Base-by-base conservation (phyloP, 192 early-diverging fungal genomes). In the Coemansia sp. region DNA sequence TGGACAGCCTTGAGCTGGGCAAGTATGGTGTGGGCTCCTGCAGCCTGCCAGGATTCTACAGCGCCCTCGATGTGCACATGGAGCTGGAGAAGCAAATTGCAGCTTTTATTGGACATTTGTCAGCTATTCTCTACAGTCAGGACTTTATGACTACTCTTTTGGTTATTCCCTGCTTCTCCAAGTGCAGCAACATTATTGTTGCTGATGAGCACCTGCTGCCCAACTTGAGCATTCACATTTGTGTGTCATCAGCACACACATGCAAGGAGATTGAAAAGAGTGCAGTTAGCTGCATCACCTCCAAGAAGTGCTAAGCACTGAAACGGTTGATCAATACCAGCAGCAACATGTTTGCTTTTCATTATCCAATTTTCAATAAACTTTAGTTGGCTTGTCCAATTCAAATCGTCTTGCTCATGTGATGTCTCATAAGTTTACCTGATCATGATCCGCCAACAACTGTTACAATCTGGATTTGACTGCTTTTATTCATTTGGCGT, bases 11-110 rank as follows among this genome's bases (percentile, higher is more conserved):
- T 2, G 61, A 83, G 4, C 86, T 91, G 49, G 91, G 87, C 72
- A 91, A 92, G 67, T 97, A 98, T 70, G 96, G 96, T 47, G 93
- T 98, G 37, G 96, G 96, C 15, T 89, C 94, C 9, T 98, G 96
- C 72, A 94, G 95, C 5, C 94, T 94, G 7, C 92, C 92, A 1
- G 95, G 94, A 15, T 96, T 98, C 69, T 98, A 96, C 66, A 94
- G 94, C 51, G 95, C 94, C 3, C 80, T 90, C 61, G 96, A 98
- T 80, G 94, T 98, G 11, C 96, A 98, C 61, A 91, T 94, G 85
- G 87, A 96, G 56, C 79, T 98, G 22, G 96, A 98, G 78, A 83
- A 85, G 59, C 86, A 90, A 41, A 73, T 98, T 53, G 93, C 94
- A 7, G 82, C 82, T 4, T 95, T 96, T 62, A 75, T 95, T 23